A percentile compares a stretch with the other conserved stretches of the same genome.
phyloP scores from a whole-genome alignment of 495 filamentous ascomycete genomes.

The Xylaria sp. region DNA sequence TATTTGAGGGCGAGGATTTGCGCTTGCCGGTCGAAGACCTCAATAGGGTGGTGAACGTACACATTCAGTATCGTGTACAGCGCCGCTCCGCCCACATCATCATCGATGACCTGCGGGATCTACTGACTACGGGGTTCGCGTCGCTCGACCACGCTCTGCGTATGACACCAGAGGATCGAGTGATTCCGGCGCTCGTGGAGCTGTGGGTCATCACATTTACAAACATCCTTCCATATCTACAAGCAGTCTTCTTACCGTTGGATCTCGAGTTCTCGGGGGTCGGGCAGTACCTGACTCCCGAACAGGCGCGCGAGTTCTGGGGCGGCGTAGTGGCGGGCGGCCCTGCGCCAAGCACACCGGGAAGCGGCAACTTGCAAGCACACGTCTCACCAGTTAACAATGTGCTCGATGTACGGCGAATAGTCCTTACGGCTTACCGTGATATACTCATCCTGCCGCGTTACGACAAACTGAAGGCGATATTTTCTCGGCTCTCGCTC shows the following conservation, averaged over 20 bases:
- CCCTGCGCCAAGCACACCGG: slow-evolving; percentile 19
- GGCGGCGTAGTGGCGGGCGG: slow-evolving; percentile 55
- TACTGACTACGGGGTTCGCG: slow-evolving; percentile 81
- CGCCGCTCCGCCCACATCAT: slow-evolving; percentile 70
- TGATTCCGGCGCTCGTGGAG: slow-evolving; percentile 87
- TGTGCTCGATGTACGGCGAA: slow-evolving; percentile 82
- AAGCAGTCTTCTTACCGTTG: slow-evolving; percentile 93
- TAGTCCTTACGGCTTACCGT: slow-evolving; percentile 89
- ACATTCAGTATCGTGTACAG: slow-evolving; percentile 79
- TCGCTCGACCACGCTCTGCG: slow-evolving; percentile 83
- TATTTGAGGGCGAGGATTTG: slow-evolving; percentile 93
- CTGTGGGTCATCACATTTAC: slow-evolving; percentile 94
- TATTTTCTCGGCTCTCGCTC: slow-evolving; percentile 88
- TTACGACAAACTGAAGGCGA: slow-evolving; percentile 83
- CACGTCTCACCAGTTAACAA: slow-evolving; percentile 47
- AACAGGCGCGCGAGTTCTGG: slow-evolving; percentile 90
- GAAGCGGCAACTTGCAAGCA: slow-evolving; percentile 31
- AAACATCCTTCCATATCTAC: slow-evolving; percentile 88
- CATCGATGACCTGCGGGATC: slow-evolving; percentile 79
- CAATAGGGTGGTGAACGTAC: slow-evolving; percentile 81
- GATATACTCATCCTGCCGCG: slow-evolving; percentile 86
- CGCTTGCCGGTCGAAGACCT: slow-evolving; percentile 92
- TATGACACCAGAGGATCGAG: slow-evolving; percentile 77
- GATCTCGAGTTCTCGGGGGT: slow-evolving; percentile 92
- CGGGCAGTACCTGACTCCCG: slow-evolving; percentile 74